Evolutionary conservation across 2,329 filamentous ascomycete genomes (phyloP), one percentile per base, ranked within the genome.

Genomic region (Lecanicillium sp.): DNA sequence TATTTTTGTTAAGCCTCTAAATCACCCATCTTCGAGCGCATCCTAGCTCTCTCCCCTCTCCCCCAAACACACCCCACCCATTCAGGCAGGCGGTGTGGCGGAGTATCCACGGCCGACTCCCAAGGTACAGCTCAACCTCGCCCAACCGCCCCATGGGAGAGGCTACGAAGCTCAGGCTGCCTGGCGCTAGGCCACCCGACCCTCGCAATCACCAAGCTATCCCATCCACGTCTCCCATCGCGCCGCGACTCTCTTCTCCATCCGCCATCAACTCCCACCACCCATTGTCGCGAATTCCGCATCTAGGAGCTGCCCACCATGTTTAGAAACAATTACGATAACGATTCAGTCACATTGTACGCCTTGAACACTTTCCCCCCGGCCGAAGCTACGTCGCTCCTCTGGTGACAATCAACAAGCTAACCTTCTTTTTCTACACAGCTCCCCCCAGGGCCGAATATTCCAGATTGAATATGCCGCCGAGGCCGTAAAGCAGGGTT

Each of bases 311-410:
- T 35, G 43, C 49, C 33, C 75, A 81, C 58, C 58, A 97, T 98
- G 92, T 98, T 98, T 72, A 80, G 92, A 69, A 98, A 98, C 77
- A 97, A 97, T 70, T 98, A 98, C 77, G 92, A 98, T 73, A 98
- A 98, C 80, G 92, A 98, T 69, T 94, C 90, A 48, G 89, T 97
- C 69, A 98, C 92, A 69, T 98, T 97, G 88, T 95, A 76, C 69
- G 82, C 68, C 59, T 47, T 38, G 41, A 36, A 36, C 40, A 12
- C 40, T 20, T 38, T 29, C 33, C 36, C 36, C 31, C 34, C 18
- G 41, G 44, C 40, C 42, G 39, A 42, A 42, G 41, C 32, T 20
- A 45, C 44, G 43, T 43, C 42, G 38, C 46, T 52, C 39, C 39
- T 33, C 42, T 37, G 43, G 32, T 33, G 36, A 36, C 45, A 38